Evolutionary conservation across 2,329 filamentous ascomycete species (phyloP).

Genomic region (Diaporthe ampelina): DNA sequence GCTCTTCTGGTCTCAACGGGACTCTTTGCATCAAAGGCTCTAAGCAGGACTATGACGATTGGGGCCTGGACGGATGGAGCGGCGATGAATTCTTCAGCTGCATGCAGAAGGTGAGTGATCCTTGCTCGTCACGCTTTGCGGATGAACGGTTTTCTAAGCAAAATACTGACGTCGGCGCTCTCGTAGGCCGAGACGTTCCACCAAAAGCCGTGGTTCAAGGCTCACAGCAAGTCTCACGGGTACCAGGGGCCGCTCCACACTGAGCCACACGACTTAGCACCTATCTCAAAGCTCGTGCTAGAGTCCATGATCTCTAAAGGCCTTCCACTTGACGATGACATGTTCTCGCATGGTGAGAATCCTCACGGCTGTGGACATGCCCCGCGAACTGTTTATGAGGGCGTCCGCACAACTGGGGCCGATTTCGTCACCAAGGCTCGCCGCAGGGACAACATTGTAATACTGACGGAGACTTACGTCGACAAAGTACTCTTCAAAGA

Average conservation of each 20-base stretch:
- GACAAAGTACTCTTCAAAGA: slow-evolving; percentile 3
- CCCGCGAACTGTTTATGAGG: background rate
- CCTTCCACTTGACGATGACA: slow-evolving; percentile 19
- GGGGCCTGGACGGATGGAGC: slow-evolving; percentile 12
- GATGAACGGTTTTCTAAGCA: no score
- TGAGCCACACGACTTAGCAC: slow-evolving; percentile 25
- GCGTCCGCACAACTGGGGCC: background rate
- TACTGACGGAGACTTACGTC: slow-evolving; percentile 8
- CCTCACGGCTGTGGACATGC: slow-evolving; percentile 19
- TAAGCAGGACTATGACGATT: slow-evolving; percentile 21
- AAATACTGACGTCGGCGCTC: background rate
- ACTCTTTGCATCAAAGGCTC: slow-evolving; percentile 31
- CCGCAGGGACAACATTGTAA: background rate
- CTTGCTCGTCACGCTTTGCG: background rate
- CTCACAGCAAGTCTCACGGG: slow-evolving; percentile 13
- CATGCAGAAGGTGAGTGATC: slow-evolving; percentile 1
- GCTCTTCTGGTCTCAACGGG: slow-evolving; percentile 3
- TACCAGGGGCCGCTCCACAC: slow-evolving; percentile 23
- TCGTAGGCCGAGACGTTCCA: slow-evolving; percentile 22
- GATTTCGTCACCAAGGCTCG: slow-evolving; percentile 9
- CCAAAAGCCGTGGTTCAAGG: slow-evolving; percentile 8
- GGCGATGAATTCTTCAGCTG: slow-evolving; percentile 18
- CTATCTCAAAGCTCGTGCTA: slow-evolving; percentile 16
- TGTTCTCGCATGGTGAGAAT: slow-evolving; percentile 26
- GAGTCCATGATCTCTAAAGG: slow-evolving; percentile 22